These are phyloP conservation scores for Rhododendron vialii DNA, from an alignment of 148 eudicot genomes.

Conservation along the genomic window DNA sequence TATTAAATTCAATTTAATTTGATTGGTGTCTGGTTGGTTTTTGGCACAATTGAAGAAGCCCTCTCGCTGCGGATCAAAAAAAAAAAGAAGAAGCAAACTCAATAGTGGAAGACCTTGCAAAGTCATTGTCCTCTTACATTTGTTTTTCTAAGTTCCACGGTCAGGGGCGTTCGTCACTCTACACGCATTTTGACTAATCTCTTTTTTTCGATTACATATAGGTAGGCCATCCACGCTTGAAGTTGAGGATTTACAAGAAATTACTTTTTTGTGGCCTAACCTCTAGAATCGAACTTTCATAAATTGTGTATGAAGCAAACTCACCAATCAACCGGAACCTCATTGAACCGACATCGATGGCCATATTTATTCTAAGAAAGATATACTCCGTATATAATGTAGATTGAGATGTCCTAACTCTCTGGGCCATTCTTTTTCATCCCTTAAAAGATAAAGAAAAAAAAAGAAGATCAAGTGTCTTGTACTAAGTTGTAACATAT, in stretches of 20 bases:
- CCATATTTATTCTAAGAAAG: background rate
- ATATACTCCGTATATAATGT: background rate
- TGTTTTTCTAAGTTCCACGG: too few relatives aligned
- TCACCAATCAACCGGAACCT: background rate
- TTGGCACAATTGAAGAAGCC: too few relatives aligned
- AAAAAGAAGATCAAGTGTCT: background rate
- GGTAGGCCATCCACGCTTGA: too few relatives aligned
- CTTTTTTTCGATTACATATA: too few relatives aligned
- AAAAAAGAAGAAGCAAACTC: too few relatives aligned
- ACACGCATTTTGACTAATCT: too few relatives aligned
- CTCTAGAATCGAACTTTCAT: too few relatives aligned
- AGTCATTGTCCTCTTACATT: background rate
- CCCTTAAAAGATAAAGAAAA: background rate
- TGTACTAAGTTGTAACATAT: background rate
- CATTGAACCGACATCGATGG: background rate
- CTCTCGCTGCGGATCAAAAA: too few relatives aligned
- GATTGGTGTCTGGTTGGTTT: background rate
- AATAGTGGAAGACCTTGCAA: background rate
- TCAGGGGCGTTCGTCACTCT: background rate
- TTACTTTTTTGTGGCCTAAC: too few relatives aligned
- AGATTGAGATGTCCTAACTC: background rate
- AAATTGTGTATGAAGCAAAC: background rate
- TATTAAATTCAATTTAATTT: background rate
- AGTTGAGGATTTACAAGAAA: too few relatives aligned
- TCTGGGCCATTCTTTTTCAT: background rate